Evolutionary conservation across 371 early-diverging fungal species (phyloP), one percentile per base, ranked within the genome.

Genomic region (Mortierella sp.): DNA sequence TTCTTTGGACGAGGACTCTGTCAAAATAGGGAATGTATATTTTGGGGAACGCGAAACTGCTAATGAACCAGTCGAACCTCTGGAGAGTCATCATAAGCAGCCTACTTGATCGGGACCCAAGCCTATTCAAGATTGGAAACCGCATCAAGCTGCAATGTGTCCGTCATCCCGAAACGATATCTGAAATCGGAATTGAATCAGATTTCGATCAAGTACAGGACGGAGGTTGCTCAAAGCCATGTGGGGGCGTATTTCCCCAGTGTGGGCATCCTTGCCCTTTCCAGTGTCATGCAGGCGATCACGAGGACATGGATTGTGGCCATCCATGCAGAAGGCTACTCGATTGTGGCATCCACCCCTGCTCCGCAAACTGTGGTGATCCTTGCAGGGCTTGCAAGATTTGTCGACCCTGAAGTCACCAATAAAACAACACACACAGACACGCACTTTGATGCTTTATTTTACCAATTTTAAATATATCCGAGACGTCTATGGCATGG

Each of bases 1-100:
- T 45, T 45, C n/a, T 43, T 43, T 43, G 43, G 9, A 43, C 9
- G 43, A 43, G 43, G 9, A 9, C 15, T 3, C 43, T 43, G 43
- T 67, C 52, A 28, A 19, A 55, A 63, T 79, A 92, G 86, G 94
- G 94, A 1, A 78, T 95, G 79, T 92, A 92, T 74, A 87, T 96
- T 45, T 74, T 96, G 21, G 96, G 96, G 22, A 92, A 92, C 67
- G 88, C 86, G 1, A 67, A 68, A 13, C 72, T 92, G 66, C 61
- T 93, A 58, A 85, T 83, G 71, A 83, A 85, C 38, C 77, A 84
- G 45, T 91, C 91, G 45, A 85, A 86, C 19, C 71, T 92, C 13
- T 93, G 93, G 93, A 83, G 84, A n/a, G 88, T 85, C 50, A 86
- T 88, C 22, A 73, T 78, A 28, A 45, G 24, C 8, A 58, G 62